Evolutionary conservation across 805 yeast species (phyloP).

Genomic region (Candida chauliodis): DNA sequence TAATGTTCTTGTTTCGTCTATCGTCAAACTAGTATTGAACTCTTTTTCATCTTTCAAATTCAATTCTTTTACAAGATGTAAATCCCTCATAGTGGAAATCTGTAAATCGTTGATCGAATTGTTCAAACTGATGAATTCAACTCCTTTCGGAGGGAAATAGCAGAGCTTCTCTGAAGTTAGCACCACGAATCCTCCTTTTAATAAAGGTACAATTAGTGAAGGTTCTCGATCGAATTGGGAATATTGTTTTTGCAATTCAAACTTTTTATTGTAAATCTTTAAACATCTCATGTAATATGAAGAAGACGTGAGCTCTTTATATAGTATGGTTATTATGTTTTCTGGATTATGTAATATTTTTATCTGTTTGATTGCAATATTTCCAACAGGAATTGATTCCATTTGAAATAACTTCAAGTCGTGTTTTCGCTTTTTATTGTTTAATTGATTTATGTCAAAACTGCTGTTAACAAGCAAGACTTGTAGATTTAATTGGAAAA

Average conservation of each 20-base stretch:
- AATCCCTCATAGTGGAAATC: conserved; percentile 1
- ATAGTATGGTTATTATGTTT: conserved; percentile 5
- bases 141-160: conserved; percentile 7
- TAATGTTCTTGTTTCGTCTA: conserved; percentile 5
- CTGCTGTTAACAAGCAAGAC: conserved; percentile 1
- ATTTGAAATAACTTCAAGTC: neutral
- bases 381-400: conserved; percentile 4
- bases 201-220: conserved; percentile 4
- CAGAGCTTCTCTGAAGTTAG: neutral
- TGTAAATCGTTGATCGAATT: neutral
- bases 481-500: conserved; percentile 6
- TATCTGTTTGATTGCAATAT: conserved; percentile 5
- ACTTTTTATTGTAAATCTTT: neutral
- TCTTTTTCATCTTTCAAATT: neutral
- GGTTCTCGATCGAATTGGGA: conserved; percentile 9
- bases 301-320: conserved; percentile 4
- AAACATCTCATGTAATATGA: conserved; percentile 4
- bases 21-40: neutral
- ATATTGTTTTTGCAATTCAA: conserved; percentile 5
- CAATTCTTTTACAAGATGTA: conserved; percentile 1
- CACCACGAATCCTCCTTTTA: conserved; percentile 6
- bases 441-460: neutral
- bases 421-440: conserved; percentile 1
- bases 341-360: conserved; percentile 1
- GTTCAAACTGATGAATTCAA: neutral